Conservation (phyloP, 768 basidiomycete genomes). For the Cyclocybe aegerita region DNA sequence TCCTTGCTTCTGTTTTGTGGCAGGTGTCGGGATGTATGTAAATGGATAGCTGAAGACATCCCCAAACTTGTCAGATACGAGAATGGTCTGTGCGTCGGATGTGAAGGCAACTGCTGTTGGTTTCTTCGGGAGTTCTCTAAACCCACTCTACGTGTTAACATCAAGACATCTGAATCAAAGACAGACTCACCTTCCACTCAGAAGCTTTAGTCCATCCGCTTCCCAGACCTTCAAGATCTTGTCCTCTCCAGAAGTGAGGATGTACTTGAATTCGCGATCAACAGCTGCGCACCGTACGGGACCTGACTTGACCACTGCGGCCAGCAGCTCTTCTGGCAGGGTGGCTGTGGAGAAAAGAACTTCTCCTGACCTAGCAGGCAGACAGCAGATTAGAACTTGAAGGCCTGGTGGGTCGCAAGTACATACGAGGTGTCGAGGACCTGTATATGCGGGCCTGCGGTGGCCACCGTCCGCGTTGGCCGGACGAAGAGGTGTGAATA, state of each 20-base stretch:
- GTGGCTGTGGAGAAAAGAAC: slow-evolving; percentile 45
- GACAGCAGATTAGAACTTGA: background rate
- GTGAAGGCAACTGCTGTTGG: slow-evolving; percentile 72
- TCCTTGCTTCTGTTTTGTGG: slow-evolving; percentile 23
- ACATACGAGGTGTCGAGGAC: slow-evolving; percentile 55
- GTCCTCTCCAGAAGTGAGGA: slow-evolving; percentile 75
- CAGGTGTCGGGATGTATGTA: slow-evolving; percentile 31
- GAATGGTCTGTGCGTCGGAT: slow-evolving; percentile 56
- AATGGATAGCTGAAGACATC: slow-evolving; percentile 85
- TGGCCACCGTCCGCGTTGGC: slow-evolving; percentile 33
- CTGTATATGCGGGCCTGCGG: slow-evolving; percentile 66
- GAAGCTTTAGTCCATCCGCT: slow-evolving; percentile 49
- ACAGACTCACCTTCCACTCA: slow-evolving; percentile 59
- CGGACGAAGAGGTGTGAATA: slow-evolving; percentile 46
- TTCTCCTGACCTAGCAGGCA: slow-evolving; percentile 46
- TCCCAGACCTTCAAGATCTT: slow-evolving; percentile 80
- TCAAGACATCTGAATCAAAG: background rate
- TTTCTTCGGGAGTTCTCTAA: slow-evolving; percentile 81
- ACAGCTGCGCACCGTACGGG: slow-evolving; percentile 61
- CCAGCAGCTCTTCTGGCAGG: slow-evolving; percentile 27
- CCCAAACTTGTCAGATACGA: slow-evolving; percentile 93
- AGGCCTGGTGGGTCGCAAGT: slow-evolving; percentile 5
- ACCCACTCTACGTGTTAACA: background rate
- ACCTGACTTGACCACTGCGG: slow-evolving; percentile 43
- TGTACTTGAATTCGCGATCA: slow-evolving; percentile 39